Conservation (phyloP, 768 basidiomycete genomes). For the Rhizopogon roseolus region DNA sequence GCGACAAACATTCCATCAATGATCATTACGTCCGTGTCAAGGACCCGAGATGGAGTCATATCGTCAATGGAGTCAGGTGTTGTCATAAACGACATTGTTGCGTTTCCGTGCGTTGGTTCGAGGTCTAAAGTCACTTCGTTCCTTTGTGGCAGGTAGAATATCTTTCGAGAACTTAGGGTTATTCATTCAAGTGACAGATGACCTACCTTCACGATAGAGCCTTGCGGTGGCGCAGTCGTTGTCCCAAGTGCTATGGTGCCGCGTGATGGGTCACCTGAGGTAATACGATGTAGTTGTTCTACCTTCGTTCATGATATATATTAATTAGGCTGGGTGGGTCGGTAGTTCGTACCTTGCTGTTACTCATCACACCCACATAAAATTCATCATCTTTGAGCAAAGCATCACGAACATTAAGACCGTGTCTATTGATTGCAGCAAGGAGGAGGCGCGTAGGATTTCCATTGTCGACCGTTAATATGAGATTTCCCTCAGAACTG, state of each 20-base stretch:
- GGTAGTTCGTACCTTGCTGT: constrained; percentile 11
- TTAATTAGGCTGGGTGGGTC: not conserved
- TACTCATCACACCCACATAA: constrained; percentile 41
- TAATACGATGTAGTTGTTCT: constrained; percentile 48
- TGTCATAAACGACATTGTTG: constrained; percentile 18
- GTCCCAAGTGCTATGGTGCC: constrained; percentile 62
- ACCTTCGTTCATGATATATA: not conserved
- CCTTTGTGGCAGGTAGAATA: constrained; percentile 34
- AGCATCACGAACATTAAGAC: constrained; percentile 17
- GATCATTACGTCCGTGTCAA: constrained; percentile 11
- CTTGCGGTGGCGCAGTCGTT: constrained; percentile 43
- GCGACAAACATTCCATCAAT: constrained; percentile 33
- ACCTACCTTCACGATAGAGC: constrained; percentile 49
- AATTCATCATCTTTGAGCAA: constrained; percentile 53
- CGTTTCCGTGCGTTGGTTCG: not conserved
- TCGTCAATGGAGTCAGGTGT: constrained; percentile 11
- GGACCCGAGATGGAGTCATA: constrained; percentile 4
- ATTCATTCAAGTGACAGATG: not conserved
- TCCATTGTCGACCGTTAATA: constrained; percentile 47
- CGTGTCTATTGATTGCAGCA: constrained; percentile 39
- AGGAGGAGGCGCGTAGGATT: constrained; percentile 65
- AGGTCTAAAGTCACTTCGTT: constrained; percentile 1
- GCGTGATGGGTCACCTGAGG: constrained; percentile 67
- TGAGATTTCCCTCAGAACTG: constrained; percentile 71
- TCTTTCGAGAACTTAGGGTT: constrained; percentile 23